Conservation (phyloP, 31 red algal species). For the Bonnemaisonia californica region DNA sequence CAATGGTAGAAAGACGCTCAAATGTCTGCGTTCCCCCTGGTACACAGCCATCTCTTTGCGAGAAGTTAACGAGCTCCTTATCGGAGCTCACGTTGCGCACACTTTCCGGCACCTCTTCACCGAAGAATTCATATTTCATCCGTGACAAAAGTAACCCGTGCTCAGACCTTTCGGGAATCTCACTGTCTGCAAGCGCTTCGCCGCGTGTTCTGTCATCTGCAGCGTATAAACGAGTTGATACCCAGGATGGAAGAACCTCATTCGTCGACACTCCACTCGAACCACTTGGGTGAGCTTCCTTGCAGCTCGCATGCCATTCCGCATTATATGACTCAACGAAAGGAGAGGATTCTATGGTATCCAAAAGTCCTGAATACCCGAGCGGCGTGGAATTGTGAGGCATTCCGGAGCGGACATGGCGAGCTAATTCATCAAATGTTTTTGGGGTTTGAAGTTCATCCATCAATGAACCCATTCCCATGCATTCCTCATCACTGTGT, state of each 20-base stretch:
- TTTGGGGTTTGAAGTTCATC: constrained; percentile 10
- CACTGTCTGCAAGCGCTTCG: background rate
- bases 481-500: background rate
- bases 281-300: constrained; percentile 1
- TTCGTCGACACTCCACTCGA: constrained; percentile 7
- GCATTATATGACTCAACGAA: constrained; percentile 9
- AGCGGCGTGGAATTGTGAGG: constrained; percentile 38
- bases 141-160: background rate
- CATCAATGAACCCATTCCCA: constrained; percentile 11
- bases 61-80: no score
- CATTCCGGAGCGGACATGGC: constrained; percentile 27
- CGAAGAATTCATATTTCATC: constrained; percentile 21
- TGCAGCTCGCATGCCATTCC: constrained; percentile 30
- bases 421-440: constrained; percentile 35
- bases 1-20: no score
- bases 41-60: no score
- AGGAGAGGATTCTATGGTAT: constrained; percentile 10
- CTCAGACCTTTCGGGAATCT: background rate
- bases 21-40: no score
- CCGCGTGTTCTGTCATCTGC: constrained; percentile 13
- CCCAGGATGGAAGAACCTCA: constrained; percentile 36
- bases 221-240: constrained; percentile 14
- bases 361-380: constrained; percentile 14
- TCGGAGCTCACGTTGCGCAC: no score
- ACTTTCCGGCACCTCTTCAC: background rate